These are phyloP conservation scores for Magnolia kwangsiensis DNA, from an alignment of 164 flowering plant species.

Conservation along the genomic window DNA sequence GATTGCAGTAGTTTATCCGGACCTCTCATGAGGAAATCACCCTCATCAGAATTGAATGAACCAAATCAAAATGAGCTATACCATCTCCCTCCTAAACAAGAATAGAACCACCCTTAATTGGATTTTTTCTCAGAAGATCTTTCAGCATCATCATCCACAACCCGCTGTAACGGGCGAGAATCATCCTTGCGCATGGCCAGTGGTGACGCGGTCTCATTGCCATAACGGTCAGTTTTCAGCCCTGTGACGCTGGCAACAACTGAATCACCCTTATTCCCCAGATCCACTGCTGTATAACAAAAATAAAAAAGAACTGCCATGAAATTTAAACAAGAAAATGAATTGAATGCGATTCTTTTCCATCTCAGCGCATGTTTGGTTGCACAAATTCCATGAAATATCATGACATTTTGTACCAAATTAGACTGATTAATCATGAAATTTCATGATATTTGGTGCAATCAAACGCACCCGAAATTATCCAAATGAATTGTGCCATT, in stretches of 20 bases:
- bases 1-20: background rate
- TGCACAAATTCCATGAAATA: no score
- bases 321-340: background rate
- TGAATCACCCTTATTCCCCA: conserved; percentile 5
- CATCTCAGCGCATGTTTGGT: no score
- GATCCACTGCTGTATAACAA: conserved; percentile 5
- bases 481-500: no score
- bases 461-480: background rate
- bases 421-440: no score
- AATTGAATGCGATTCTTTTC: no score
- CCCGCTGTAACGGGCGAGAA: conserved; percentile 2
- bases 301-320: background rate
- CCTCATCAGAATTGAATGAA: background rate
- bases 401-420: no score
- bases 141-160: conserved; percentile 1
- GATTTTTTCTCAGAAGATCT: conserved; percentile 4
- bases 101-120: background rate
- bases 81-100: background rate
- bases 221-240: conserved; percentile 5
- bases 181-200: background rate
- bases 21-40: background rate
- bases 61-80: background rate
- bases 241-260: conserved; percentile 9
- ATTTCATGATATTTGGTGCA: background rate
- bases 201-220: conserved; percentile 6